These are phyloP conservation scores for Quercus phellos DNA, from an alignment of 331 rosid species.

Conservation along the genomic window DNA sequence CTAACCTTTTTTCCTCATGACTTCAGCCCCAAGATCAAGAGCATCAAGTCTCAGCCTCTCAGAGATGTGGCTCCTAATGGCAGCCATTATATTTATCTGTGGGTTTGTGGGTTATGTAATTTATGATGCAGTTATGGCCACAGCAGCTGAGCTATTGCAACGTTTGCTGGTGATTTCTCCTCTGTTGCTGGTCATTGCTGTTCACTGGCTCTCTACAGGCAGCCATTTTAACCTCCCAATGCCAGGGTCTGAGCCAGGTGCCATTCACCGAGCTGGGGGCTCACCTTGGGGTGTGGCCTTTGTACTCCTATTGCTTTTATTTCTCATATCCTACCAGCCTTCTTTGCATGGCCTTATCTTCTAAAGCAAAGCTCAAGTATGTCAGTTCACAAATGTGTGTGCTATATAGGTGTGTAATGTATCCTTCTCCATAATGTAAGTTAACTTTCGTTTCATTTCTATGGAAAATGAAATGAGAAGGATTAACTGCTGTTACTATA, in stretches of 20 bases:
- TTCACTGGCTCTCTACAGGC: conserved; percentile 70
- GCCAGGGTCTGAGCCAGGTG: conserved; percentile 67
- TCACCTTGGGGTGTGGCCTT: conserved; percentile 79
- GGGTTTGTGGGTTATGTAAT: conserved; percentile 45
- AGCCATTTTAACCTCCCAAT: conserved; percentile 49
- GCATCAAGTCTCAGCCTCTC: conserved; percentile 34
- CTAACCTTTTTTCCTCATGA: conserved; percentile 21
- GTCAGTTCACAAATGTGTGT: not conserved
- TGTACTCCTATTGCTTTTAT: conserved; percentile 38
- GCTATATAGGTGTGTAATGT: not conserved
- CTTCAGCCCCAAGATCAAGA: conserved; percentile 38
- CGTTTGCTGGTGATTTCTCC: conserved; percentile 64
- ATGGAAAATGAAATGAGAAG: not conserved
- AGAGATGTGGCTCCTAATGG: conserved; percentile 45
- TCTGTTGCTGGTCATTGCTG: conserved; percentile 47
- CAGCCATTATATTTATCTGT: conserved; percentile 30
- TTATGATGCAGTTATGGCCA: conserved; percentile 61
- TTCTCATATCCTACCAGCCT: conserved; percentile 67
- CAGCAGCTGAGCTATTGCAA: conserved; percentile 62
- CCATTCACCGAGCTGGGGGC: conserved; percentile 65
- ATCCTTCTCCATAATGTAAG: not conserved
- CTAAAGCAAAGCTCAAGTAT: conserved; percentile 21
- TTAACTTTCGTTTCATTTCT: not conserved
- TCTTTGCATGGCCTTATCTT: conserved; percentile 43
- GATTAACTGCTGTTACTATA: not conserved